Base-by-base conservation (phyloP, 2,329 filamentous ascomycete genomes). In the Sporothrix pseudoabietina region DNA sequence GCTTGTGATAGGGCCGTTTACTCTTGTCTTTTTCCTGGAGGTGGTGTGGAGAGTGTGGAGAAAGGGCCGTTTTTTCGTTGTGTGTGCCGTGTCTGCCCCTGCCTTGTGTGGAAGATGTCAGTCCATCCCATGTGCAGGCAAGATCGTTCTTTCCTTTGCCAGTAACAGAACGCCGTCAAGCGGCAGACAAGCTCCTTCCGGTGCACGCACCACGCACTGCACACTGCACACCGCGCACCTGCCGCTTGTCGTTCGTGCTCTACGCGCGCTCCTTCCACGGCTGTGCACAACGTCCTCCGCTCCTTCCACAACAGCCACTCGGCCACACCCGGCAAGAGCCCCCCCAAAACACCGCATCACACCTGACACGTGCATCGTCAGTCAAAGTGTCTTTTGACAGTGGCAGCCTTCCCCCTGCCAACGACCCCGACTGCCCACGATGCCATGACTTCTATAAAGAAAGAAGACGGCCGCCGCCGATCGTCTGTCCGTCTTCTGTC, bases 31-130 rank as follows among this genome's bases (percentile, higher is more conserved):
- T 47, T 47, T 41, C 61, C 63, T 68, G 5, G 12, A 68, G 47
- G 30, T 68, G 65, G 65, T 68, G 65, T 68, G 49, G 39, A 54
- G 22, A 22, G 54, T 71, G 69, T 71, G 69, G 69, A 54, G 69
- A 71, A 71, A 59, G 69, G 68, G 54, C 68, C 68, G 68, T 70
- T 22, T 49, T 65, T 41, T 14, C 35, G 5, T 8, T 8, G 1
- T 35, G 35, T 39, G 26, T 55, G 44, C 66, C 66, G 47, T 16
- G 22, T 41, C 7, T 59, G 61, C 61, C 12, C 61, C 61, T 66
- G 61, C 39, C 61, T 66, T 47, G 61, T 16, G 8, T 35, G 35
- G 35, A 35, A 35, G 35, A 66, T 66, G 61, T 47, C 39, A 47
- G 39, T 26, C 4, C 22, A 65, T 14, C 61, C 35, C 35, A n/a